Evolutionary conservation across 352 stramenopile genomes (phyloP), one percentile per base, ranked within the genome.

Genomic region (Blastocystis sp.): DNA sequence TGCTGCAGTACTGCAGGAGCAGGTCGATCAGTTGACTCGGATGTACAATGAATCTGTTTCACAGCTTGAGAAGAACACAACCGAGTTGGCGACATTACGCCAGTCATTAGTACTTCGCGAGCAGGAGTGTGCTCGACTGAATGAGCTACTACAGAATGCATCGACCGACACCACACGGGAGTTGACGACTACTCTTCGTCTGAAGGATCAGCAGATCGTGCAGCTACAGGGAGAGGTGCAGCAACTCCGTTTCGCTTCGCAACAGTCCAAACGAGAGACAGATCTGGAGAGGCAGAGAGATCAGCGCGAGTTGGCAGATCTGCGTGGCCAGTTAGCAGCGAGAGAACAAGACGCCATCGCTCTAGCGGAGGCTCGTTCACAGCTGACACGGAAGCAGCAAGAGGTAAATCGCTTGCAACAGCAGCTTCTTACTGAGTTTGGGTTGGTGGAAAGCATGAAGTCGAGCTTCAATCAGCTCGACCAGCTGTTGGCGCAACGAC

Each of bases 361-460:
- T 11, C 6, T 81, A 9, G 34, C 43, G 7, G 47, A 64, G 20
- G 16, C 39, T 24, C 70, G 47, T 7, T 45, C 39, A 39, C 37
- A 81, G 70, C 54, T 81, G 54, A n/a, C 37, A n/a, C n/a, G 20
- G 47, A 81, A 81, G 70, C 41, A 54, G 16, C 70, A 81, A 39
- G 70, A 81, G 47, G 50, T 37, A 11, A 24, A 45, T 30, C 70
- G 43, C 4, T 39, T 81, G 70, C 70, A 81, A 30, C 70, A 81
- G 47, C 70, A 81, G 70, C 39, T 81, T 30, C 6, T 81, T 30
- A 81, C 70, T n/a, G 70, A 81, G 41, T 66, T 81, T 53, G 70
- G 70, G 4, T 39, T 81, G 54, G 70, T 81, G 47, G 70, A 81
- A 53, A 81, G 70, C 30, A 41, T 81, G 70, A 81, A 81, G 26